Evolutionary conservation across 2,329 filamentous ascomycete species (phyloP).

Genomic region (Amphichorda felina): DNA sequence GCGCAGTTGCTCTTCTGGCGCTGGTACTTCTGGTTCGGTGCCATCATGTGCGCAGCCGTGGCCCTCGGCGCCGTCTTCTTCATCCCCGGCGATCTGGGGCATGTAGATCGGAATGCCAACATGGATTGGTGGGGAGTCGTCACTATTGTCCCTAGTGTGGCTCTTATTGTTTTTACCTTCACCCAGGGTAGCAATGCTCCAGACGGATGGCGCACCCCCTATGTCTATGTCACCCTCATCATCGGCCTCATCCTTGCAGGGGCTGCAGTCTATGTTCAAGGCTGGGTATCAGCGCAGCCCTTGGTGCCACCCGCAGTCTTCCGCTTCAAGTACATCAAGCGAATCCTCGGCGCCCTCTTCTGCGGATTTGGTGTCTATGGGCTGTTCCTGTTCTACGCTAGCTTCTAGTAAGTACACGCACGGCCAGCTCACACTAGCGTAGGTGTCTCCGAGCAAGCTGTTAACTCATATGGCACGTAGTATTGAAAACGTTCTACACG

Average conservation of each 20-base stretch:
- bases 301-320: slow-evolving; percentile 64
- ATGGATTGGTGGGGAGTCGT: slow-evolving; percentile 61
- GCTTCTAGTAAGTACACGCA: slow-evolving; percentile 50
- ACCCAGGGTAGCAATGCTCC: slow-evolving; percentile 61
- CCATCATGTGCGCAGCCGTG: slow-evolving; percentile 27
- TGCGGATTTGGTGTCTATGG: slow-evolving; percentile 59
- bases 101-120: slow-evolving; percentile 10
- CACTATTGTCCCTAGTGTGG: slow-evolving; percentile 51
- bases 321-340: slow-evolving; percentile 54
- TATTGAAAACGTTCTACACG: slow-evolving; percentile 36
- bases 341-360: slow-evolving; percentile 47
- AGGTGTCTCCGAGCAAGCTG: no score
- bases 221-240: slow-evolving; percentile 54
- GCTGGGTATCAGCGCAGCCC: slow-evolving; percentile 55
- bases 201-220: slow-evolving; percentile 59
- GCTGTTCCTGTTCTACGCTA: slow-evolving; percentile 58
- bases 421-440: not conserved
- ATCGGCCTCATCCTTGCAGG: slow-evolving; percentile 48
- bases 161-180: slow-evolving; percentile 63
- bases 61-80: slow-evolving; percentile 29
- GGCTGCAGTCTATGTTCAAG: slow-evolving; percentile 57
- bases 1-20: slow-evolving; percentile 50
- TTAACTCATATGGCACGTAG: slow-evolving; percentile 20
- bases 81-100: slow-evolving; percentile 20
- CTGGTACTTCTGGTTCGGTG: slow-evolving; percentile 61